A percentile compares a stretch with the other conserved stretches of the same genome.
These are phyloP conservation scores for Acarospora socialis DNA, from an alignment of 2,329 filamentous ascomycete species.

Conservation along the genomic window DNA sequence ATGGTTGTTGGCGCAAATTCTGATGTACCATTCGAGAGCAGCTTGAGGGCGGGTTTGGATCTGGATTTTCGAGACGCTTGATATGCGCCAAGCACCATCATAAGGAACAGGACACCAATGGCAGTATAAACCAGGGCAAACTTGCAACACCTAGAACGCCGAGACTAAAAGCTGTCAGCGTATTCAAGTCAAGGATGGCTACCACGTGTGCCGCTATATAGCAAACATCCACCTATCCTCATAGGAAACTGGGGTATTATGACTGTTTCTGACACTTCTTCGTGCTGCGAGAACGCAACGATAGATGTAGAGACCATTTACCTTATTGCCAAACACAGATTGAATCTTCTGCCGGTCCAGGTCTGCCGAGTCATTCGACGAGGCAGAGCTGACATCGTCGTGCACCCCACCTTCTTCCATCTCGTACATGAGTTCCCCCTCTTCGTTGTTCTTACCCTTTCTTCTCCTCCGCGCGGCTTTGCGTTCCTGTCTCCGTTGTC, in stretches of 20 bases:
- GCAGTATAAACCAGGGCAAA: slow-evolving; percentile 25
- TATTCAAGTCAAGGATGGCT: too few species aligned
- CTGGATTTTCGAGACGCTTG: slow-evolving; percentile 31
- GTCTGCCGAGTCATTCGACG: slow-evolving; percentile 43
- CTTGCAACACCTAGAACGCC: background rate
- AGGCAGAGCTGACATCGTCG: slow-evolving; percentile 50
- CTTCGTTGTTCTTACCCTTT: slow-evolving; percentile 43
- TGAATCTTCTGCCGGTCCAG: slow-evolving; percentile 30
- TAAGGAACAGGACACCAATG: slow-evolving; percentile 39
- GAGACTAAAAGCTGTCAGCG: too few species aligned
- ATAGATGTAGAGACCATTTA: too few species aligned
- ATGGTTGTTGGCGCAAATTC: slow-evolving; percentile 85
- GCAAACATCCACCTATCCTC: too few species aligned
- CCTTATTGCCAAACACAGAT: too few species aligned
- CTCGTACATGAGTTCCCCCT: slow-evolving; percentile 71
- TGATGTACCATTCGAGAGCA: slow-evolving; percentile 66
- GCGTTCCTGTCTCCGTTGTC: slow-evolving; percentile 33
- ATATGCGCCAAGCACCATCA: slow-evolving; percentile 42
- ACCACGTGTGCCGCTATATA: too few species aligned
- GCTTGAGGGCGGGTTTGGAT: slow-evolving; percentile 9
- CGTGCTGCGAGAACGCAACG: too few species aligned
- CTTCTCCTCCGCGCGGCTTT: slow-evolving; percentile 29
- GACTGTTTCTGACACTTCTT: too few species aligned
- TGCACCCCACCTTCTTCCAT: slow-evolving; percentile 70
- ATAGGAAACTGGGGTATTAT: too few species aligned